Evolutionary conservation across 331 rosid species (phyloP).

Genomic region (Acacia pycnantha): DNA sequence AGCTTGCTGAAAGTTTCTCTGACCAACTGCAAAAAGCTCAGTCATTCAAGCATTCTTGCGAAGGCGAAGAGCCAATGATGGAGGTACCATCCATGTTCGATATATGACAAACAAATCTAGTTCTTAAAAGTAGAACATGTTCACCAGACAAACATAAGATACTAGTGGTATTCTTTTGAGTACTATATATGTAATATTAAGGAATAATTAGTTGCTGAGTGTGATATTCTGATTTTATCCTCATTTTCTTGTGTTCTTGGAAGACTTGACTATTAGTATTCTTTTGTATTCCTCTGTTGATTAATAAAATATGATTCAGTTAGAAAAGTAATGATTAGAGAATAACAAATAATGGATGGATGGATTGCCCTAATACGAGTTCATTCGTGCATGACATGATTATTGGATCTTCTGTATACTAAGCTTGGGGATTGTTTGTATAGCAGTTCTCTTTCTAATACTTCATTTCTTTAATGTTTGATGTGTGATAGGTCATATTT

Average conservation of each 20-base stretch:
- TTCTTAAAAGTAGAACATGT: background rate
- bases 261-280: background rate
- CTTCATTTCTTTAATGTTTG: background rate
- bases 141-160: background rate
- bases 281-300: background rate
- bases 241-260: background rate
- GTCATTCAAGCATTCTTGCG: slow-evolving; percentile 31
- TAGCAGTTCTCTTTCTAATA: background rate
- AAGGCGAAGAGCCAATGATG: slow-evolving; percentile 26
- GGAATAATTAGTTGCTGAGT: background rate
- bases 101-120: background rate
- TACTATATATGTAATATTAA: background rate
- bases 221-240: background rate
- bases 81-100: slow-evolving; percentile 38
- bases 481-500: background rate
- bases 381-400: background rate
- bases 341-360: background rate
- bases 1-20: slow-evolving; percentile 25
- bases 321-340: background rate
- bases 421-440: background rate
- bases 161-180: background rate
- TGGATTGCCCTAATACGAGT: background rate
- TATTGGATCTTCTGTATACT: background rate
- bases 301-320: background rate
- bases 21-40: slow-evolving; percentile 33